A percentile compares a stretch with the other conserved stretches of the same genome.
Conservation (phyloP, 768 basidiomycete species). For the Hypsizygus marmoreus region DNA sequence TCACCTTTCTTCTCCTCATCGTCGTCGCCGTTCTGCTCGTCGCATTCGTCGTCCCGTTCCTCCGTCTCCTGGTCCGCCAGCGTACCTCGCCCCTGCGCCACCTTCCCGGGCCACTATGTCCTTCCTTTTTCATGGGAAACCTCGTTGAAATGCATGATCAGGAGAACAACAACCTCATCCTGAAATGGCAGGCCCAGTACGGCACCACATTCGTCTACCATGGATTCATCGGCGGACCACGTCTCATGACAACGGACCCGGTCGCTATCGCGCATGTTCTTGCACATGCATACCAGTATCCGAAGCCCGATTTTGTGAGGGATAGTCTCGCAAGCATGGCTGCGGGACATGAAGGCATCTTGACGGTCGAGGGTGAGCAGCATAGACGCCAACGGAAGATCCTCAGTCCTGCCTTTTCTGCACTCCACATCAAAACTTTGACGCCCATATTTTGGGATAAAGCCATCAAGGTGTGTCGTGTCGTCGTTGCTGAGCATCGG, state of each 20-base stretch:
- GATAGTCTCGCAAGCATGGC: conserved; percentile 54
- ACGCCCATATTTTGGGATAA: conserved; percentile 62
- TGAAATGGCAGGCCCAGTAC: conserved; percentile 45
- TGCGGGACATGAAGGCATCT: conserved; percentile 48
- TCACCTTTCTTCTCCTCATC: conserved; percentile 14
- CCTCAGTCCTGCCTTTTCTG: conserved; percentile 38
- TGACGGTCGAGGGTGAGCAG: conserved; percentile 55
- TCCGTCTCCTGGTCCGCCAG: conserved; percentile 46
- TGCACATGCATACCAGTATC: conserved; percentile 54
- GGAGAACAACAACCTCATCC: conserved; percentile 54
- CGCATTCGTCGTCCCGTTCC: conserved; percentile 29
- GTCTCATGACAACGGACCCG: conserved; percentile 63
- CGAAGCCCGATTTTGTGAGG: conserved; percentile 60
- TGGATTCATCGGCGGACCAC: conserved; percentile 51
- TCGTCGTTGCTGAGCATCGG: neutral
- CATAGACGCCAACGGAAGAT: conserved; percentile 58
- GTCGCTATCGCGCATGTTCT: conserved; percentile 61
- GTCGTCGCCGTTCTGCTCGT: conserved; percentile 26
- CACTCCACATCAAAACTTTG: conserved; percentile 47
- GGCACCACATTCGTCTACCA: conserved; percentile 55
- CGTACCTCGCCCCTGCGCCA: conserved; percentile 46
- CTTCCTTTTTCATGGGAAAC: conserved; percentile 54
- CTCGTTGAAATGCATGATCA: conserved; percentile 56
- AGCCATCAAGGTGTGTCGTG: conserved; percentile 48
- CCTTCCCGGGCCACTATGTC: conserved; percentile 47